Base-by-base conservation (phyloP, 495 filamentous ascomycete genomes). In the Lepraria neglecta region DNA sequence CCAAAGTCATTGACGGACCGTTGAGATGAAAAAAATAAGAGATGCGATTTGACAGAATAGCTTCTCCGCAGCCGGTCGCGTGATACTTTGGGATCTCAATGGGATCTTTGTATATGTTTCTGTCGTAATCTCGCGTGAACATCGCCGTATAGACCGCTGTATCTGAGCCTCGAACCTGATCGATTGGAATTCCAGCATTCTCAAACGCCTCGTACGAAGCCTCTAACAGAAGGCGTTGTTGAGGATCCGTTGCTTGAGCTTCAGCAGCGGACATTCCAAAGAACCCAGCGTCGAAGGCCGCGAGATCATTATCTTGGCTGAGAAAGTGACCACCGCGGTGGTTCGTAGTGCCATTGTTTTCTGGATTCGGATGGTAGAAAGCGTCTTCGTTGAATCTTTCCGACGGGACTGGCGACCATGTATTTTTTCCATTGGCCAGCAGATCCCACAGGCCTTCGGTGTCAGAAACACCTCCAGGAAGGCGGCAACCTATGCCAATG, bases 161-260 rank as follows among this genome's bases (percentile, higher is more conserved):
- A 6, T 66, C 30, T 4, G 62, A 60, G n/a, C 70, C 72, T 15
- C 27, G 38, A 1, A 71, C 10, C 15, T 33, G 63, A 33, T 73
- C 67, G 0, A 72, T 52, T 3, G 69, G 42, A n/a, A 76, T 42
- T 3, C 79, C 83, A 21, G 80, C 81, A 42, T 77, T 77, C 62
- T 85, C 82, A n/a, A 85, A 66, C 4, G 82, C 82, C 61, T 82
- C 77, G 61, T 82, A 84, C n/a, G n/a, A n/a, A 3, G 76, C 69
- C 64, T 87, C 85, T 14, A 88, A 73, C n/a, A 84, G 68, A 6
- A 84, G 65, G 10, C 78, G 66, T 53, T 80, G 78, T 56, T 78
- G 74, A 9, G 78, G 78, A 47, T 80, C 78, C 70, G 79, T 75
- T 5, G 65, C 64, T 68, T 61, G 68, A 53, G 80, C 74, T 67